Evolutionary conservation across 345 rosid genomes (phyloP).

Genomic region (Theobroma cacao): DNA sequence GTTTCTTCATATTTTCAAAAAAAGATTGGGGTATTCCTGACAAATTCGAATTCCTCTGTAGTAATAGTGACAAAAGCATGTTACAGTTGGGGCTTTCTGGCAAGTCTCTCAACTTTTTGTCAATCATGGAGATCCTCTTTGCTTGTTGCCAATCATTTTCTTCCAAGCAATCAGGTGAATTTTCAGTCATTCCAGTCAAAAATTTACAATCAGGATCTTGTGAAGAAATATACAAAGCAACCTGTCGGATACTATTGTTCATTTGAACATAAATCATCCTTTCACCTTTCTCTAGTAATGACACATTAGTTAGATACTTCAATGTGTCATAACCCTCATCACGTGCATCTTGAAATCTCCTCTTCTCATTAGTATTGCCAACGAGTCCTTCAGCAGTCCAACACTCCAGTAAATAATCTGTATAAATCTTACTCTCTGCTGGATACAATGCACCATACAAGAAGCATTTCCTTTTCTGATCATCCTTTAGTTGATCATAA

Average conservation of each 20-base stretch:
- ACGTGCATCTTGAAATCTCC: slow-evolving; percentile 2
- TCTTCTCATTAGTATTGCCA: background rate
- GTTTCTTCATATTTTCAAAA: slow-evolving; percentile 5
- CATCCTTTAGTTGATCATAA: slow-evolving; percentile 21
- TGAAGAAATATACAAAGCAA: slow-evolving; percentile 14
- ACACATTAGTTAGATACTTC: slow-evolving; percentile 12
- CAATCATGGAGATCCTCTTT: slow-evolving; percentile 20
- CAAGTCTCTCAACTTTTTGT: background rate
- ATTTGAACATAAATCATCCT: slow-evolving; percentile 13
- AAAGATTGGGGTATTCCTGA: slow-evolving; percentile 10
- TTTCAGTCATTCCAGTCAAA: slow-evolving; percentile 1
- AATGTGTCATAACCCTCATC: slow-evolving; percentile 15
- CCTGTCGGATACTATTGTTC: slow-evolving; percentile 17
- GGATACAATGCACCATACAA: slow-evolving; percentile 22
- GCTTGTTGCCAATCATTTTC: slow-evolving; percentile 15
- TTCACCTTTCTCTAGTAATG: slow-evolving; percentile 19
- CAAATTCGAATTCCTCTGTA: slow-evolving; percentile 15
- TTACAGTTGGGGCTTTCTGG: slow-evolving; percentile 12
- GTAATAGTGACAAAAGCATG: slow-evolving; percentile 16
- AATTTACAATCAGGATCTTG: slow-evolving; percentile 8
- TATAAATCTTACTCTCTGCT: slow-evolving; percentile 15
- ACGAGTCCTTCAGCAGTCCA: slow-evolving; percentile 20
- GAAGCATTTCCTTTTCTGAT: slow-evolving; percentile 18
- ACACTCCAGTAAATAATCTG: slow-evolving; percentile 19
- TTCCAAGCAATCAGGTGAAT: background rate